phyloP scores from a whole-genome alignment of 108 stramenopile species.

The Nitzschia sp. region DNA sequence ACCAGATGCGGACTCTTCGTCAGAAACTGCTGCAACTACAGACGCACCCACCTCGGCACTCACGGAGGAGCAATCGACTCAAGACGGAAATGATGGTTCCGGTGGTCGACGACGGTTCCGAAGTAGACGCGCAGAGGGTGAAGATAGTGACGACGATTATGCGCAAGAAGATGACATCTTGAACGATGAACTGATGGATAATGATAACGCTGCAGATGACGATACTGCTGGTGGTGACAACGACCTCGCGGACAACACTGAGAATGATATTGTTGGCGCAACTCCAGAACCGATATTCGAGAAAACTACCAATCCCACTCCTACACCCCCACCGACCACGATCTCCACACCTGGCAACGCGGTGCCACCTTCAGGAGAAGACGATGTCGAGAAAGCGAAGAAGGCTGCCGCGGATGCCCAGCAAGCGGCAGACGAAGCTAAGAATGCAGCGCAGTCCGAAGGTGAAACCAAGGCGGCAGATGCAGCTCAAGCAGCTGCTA shows the following conservation, averaged over 20 bases:
- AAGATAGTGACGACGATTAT: slow-evolving; percentile 5
- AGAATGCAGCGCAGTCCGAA: slow-evolving; percentile 37
- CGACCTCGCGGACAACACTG: neutral
- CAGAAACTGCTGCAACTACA: neutral
- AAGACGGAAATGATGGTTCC: neutral
- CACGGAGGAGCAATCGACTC: neutral
- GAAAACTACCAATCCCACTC: neutral
- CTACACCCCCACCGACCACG: neutral
- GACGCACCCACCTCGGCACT: neutral
- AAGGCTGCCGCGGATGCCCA: slow-evolving; percentile 47
- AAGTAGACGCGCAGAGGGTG: slow-evolving; percentile 4
- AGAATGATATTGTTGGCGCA: neutral
- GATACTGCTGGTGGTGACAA: neutral
- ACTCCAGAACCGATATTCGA: neutral
- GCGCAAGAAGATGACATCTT: neutral
- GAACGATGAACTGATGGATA: neutral
- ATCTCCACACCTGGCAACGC: neutral
- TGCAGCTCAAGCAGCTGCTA: slow-evolving; percentile 41
- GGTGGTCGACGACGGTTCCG: neutral
- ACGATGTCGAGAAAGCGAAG: slow-evolving; percentile 29
- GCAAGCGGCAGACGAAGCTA: slow-evolving; percentile 47
- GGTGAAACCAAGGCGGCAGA: slow-evolving; percentile 42
- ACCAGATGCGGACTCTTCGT: neutral
- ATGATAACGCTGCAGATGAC: slow-evolving; percentile 3
- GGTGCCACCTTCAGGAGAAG: neutral